These are phyloP conservation scores for Apiotrichum mycotoxinovorans DNA, from an alignment of 1,284 basidiomycete species.

Conservation along the genomic window DNA sequence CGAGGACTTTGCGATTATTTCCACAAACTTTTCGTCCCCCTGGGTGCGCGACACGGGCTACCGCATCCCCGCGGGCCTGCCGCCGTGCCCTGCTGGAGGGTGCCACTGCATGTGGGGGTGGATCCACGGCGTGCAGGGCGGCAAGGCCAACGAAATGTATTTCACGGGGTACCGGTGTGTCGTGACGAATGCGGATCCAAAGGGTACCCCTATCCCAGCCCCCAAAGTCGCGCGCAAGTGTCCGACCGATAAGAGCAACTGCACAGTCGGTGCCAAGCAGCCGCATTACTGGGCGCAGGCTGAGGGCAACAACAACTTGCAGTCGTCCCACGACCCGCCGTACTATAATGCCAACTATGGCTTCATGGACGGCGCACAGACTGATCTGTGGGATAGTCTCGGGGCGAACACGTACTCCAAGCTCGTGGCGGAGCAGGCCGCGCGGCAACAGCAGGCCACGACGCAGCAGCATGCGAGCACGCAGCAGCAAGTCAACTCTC, in stretches of 20 bases:
- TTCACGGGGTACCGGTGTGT: conserved; percentile 72
- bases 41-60: conserved; percentile 63
- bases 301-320: conserved; percentile 19
- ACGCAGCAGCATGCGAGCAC: no score
- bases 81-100: conserved; percentile 61
- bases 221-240: conserved; percentile 47
- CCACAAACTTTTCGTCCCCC: conserved; percentile 67
- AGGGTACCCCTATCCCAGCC: conserved; percentile 53
- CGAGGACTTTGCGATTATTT: conserved; percentile 67
- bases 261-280: conserved; percentile 34
- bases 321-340: conserved; percentile 53
- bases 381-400: conserved; percentile 32
- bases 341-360: conserved; percentile 30
- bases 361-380: conserved; percentile 33
- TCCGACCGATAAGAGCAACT: conserved; percentile 26
- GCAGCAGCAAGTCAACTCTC: no score
- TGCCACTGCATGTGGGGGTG: conserved; percentile 71
- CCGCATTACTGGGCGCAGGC: conserved; percentile 8
- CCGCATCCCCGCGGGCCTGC: conserved; percentile 61
- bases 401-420: no score
- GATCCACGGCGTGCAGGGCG: conserved; percentile 51
- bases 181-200: conserved; percentile 52
- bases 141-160: conserved; percentile 46
- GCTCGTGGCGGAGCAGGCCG: no score
- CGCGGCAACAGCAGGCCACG: no score